Percentiles rank a stretch among this genome's conserved stretches.
These are phyloP conservation scores for Pisolithus albus DNA, from an alignment of 768 basidiomycete genomes.

Conservation along the genomic window DNA sequence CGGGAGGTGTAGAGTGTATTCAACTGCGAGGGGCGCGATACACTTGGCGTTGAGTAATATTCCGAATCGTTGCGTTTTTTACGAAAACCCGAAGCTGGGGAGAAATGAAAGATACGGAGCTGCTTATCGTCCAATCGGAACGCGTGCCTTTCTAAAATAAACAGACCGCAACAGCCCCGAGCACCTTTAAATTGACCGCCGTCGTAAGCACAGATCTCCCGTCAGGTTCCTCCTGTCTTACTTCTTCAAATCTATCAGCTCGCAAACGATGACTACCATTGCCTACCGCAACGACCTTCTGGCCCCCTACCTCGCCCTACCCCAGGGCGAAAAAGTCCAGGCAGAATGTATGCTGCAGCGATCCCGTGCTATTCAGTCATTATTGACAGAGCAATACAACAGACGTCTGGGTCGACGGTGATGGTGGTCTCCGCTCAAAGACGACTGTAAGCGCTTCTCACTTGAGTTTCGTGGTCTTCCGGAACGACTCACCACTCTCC, in stretches of 20 bases:
- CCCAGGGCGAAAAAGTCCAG: conserved; percentile 89
- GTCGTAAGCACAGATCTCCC: background rate
- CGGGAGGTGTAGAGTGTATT: too few relatives aligned
- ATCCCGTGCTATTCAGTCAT: too few relatives aligned
- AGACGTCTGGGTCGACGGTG: conserved; percentile 99
- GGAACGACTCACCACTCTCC: conserved; percentile 3
- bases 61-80: too few relatives aligned
- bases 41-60: too few relatives aligned
- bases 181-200: conserved; percentile 15
- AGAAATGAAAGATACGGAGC: background rate
- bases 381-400: conserved; percentile 1
- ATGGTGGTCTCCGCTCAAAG: conserved; percentile 91
- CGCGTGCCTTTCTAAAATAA: conserved; percentile 9
- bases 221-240: conserved; percentile 14
- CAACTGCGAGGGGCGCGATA: too few relatives aligned
- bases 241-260: conserved; percentile 4
- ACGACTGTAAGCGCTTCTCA: conserved; percentile 60
- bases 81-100: background rate
- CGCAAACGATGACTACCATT: conserved; percentile 26
- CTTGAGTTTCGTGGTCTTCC: background rate
- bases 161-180: conserved; percentile 20
- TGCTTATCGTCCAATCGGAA: conserved; percentile 28
- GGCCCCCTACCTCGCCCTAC: conserved; percentile 80
- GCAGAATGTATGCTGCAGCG: conserved; percentile 66
- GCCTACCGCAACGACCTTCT: conserved; percentile 78